Conservation (phyloP, 805 yeast genomes). For the Saturnispora sekii region DNA sequence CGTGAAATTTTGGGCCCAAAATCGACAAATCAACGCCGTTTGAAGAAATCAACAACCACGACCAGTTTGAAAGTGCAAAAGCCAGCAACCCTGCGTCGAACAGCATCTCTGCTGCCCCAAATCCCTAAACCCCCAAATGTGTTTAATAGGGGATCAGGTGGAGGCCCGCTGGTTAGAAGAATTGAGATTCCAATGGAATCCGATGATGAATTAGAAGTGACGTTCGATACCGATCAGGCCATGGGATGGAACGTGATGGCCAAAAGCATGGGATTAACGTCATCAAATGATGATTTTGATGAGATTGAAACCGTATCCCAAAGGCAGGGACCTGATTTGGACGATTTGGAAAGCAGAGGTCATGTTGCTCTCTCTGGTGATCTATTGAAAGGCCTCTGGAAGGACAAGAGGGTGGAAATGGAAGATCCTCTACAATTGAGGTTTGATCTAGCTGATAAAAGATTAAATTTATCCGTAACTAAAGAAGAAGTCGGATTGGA, state of each 20-base stretch:
- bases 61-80: neutral
- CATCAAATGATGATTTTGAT: constrained; percentile 31
- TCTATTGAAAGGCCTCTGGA: constrained; percentile 22
- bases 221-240: constrained; percentile 5
- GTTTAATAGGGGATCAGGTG: neutral
- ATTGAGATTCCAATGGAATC: neutral
- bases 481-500: constrained; percentile 9
- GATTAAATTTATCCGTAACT: neutral
- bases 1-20: neutral
- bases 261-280: constrained; percentile 5
- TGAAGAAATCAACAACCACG: neutral
- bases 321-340: constrained; percentile 1
- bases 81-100: neutral
- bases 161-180: neutral
- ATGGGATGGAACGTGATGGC: neutral
- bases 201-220: constrained; percentile 4
- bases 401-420: constrained; percentile 4
- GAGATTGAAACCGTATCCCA: constrained; percentile 34
- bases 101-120: neutral
- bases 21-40: neutral
- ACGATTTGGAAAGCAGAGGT: constrained; percentile 18
- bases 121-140: neutral
- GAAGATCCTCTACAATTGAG: constrained; percentile 22
- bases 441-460: constrained; percentile 7
- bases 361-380: constrained; percentile 19